These are phyloP conservation scores for Skeletonema grethae DNA, from an alignment of 108 stramenopile species.

Conservation along the genomic window DNA sequence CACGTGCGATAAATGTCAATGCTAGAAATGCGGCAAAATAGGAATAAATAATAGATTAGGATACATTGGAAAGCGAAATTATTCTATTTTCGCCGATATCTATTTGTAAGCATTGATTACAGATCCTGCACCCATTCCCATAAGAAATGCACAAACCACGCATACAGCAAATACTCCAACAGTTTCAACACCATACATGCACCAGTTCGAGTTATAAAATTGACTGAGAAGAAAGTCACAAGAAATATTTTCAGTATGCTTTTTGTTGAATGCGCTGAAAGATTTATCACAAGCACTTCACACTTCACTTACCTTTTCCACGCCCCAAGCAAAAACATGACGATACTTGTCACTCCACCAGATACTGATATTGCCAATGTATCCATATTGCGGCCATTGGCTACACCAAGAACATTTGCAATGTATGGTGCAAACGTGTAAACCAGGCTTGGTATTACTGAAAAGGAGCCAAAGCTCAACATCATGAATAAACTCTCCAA, in stretches of 20 bases:
- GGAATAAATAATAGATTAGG: not conserved
- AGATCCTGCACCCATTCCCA: constrained; percentile 34
- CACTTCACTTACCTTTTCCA: constrained; percentile 69
- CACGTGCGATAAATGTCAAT: not conserved
- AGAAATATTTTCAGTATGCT: not conserved
- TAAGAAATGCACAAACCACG: constrained; percentile 48
- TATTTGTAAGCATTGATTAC: constrained; percentile 5
- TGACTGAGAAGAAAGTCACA: constrained; percentile 10
- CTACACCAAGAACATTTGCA: not conserved
- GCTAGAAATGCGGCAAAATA: not conserved
- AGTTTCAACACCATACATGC: constrained; percentile 65
- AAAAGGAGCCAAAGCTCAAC: constrained; percentile 70
- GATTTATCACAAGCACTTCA: not conserved
- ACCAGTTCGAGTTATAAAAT: constrained; percentile 61
- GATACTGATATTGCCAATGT: constrained; percentile 24
- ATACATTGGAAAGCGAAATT: not conserved
- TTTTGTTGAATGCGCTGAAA: not conserved
- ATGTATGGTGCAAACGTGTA: constrained; percentile 33
- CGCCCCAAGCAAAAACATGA: constrained; percentile 72
- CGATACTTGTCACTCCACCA: constrained; percentile 25
- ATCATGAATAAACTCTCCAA: constrained; percentile 75
- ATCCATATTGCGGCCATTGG: constrained; percentile 8
- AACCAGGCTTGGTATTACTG: constrained; percentile 61
- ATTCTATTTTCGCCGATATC: not conserved
- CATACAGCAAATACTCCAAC: constrained; percentile 59